A percentile compares a stretch with the other conserved stretches of the same genome.
phyloP scores from a whole-genome alignment of 371 early-diverging fungal genomes.

The Choanephora cucurbitarum region DNA sequence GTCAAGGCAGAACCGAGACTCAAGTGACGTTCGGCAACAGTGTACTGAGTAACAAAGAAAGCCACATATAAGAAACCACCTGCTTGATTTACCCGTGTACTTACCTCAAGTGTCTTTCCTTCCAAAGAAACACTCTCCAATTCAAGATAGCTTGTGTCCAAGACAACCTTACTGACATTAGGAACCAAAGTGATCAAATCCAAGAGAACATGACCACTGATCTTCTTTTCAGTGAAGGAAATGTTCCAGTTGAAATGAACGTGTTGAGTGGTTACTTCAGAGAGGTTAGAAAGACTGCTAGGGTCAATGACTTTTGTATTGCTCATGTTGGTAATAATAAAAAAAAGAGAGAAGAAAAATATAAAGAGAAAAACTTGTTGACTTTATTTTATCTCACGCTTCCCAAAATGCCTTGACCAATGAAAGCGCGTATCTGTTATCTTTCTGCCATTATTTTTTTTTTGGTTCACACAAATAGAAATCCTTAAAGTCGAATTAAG shows the following conservation, averaged over 20 bases:
- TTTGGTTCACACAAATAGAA: too few species aligned
- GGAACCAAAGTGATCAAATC: conserved; percentile 52
- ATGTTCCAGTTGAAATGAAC: conserved; percentile 75
- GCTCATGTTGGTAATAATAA: neutral
- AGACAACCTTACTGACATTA: conserved; percentile 63
- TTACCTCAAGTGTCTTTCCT: conserved; percentile 51
- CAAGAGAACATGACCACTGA: conserved; percentile 71
- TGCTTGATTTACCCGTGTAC: too few species aligned
- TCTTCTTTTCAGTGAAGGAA: conserved; percentile 72
- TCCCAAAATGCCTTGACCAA: neutral
- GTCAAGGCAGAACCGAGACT: conserved; percentile 79
- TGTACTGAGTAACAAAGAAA: conserved; percentile 41
- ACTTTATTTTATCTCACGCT: neutral
- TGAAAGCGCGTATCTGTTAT: neutral
- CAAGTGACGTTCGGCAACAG: conserved; percentile 57
- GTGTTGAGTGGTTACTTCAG: conserved; percentile 71
- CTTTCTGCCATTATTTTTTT: conserved; percentile 11
- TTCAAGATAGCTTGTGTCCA: conserved; percentile 76
- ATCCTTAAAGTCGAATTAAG: too few species aligned
- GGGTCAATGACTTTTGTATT: conserved; percentile 60
- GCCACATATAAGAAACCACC: too few species aligned
- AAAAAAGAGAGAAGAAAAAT: neutral
- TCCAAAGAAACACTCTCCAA: conserved; percentile 54
- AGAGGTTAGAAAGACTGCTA: conserved; percentile 82
- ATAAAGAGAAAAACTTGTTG: neutral